These are phyloP conservation scores for Termitomyces sp. DNA, from an alignment of 768 basidiomycete species.

Conservation along the genomic window DNA sequence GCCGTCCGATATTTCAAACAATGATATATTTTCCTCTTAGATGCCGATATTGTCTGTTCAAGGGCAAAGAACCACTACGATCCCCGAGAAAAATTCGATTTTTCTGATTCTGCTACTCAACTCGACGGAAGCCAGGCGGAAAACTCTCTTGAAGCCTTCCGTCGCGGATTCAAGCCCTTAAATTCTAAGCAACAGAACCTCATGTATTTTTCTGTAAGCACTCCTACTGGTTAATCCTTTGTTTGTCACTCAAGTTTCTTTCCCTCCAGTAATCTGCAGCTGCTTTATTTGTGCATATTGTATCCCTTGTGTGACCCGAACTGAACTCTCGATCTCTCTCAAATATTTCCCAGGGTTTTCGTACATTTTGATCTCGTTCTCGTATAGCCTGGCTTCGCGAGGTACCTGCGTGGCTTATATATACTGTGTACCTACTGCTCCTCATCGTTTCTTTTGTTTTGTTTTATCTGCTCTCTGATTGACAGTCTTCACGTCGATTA, in stretches of 20 bases:
- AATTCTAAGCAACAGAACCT: constrained; percentile 40
- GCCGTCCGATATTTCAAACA: neutral
- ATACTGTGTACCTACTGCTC: neutral
- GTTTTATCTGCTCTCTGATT: neutral
- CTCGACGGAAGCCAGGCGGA: constrained; percentile 34
- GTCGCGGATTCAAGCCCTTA: constrained; percentile 48
- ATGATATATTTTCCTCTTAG: neutral
- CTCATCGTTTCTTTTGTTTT: neutral
- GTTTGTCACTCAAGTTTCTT: neutral
- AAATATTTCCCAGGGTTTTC: neutral
- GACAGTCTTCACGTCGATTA: neutral
- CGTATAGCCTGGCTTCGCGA: neutral
- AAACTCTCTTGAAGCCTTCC: constrained; percentile 41
- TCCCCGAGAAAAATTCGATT: constrained; percentile 49
- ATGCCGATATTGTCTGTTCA: constrained; percentile 44
- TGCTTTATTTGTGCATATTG: neutral
- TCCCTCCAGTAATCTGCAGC: neutral
- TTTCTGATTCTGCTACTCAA: constrained; percentile 55
- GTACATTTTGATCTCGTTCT: neutral
- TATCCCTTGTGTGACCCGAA: neutral
- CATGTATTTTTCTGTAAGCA: constrained; percentile 42
- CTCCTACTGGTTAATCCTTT: neutral
- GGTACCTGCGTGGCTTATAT: neutral
- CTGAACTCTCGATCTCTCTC: neutral
- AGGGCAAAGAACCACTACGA: constrained; percentile 80